Conservation (phyloP, 2,329 filamentous ascomycete genomes). For the Phoma sp. region DNA sequence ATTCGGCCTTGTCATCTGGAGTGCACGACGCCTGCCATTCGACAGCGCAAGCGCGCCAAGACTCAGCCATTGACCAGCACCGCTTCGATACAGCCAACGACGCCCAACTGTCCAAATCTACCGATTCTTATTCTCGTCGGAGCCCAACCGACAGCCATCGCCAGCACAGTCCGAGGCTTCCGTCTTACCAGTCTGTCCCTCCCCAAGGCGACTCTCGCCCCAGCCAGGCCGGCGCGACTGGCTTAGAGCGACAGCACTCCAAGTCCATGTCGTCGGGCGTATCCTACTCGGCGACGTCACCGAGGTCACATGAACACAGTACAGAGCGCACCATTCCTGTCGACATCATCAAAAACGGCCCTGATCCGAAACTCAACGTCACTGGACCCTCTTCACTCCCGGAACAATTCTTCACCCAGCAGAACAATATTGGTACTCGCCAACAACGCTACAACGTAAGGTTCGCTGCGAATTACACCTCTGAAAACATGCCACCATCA, state of each 20-base stretch:
- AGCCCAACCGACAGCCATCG: conserved; percentile 16
- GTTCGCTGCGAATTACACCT: conserved; percentile 31
- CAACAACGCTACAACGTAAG: conserved; percentile 38
- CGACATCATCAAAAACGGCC: conserved; percentile 8
- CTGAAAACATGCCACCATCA: conserved; percentile 28
- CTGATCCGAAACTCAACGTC: conserved; percentile 15
- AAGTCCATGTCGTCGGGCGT: conserved; percentile 8
- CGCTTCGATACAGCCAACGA: conserved; percentile 26
- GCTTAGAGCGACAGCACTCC: conserved; percentile 12
- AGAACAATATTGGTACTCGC: conserved; percentile 22
- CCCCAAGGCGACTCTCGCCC: conserved; percentile 9
- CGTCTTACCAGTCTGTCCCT: conserved; percentile 9
- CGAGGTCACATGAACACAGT: conserved; percentile 23
- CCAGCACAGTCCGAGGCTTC: conserved; percentile 5
- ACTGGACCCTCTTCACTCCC: conserved; percentile 13
- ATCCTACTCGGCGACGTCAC: conserved; percentile 4
- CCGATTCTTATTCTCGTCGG: conserved; percentile 23
- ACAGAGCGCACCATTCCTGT: conserved; percentile 9
- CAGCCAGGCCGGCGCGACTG: conserved; percentile 8
- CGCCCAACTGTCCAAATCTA: conserved; percentile 19
- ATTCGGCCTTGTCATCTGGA: conserved; percentile 15
- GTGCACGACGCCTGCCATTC: conserved; percentile 15
- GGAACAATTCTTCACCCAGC: conserved; percentile 13
- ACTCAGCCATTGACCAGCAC: conserved; percentile 29
- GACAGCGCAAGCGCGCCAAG: conserved; percentile 27